Base-by-base conservation (phyloP, 2,329 filamentous ascomycete genomes). In the Calonectria pauciramosa region DNA sequence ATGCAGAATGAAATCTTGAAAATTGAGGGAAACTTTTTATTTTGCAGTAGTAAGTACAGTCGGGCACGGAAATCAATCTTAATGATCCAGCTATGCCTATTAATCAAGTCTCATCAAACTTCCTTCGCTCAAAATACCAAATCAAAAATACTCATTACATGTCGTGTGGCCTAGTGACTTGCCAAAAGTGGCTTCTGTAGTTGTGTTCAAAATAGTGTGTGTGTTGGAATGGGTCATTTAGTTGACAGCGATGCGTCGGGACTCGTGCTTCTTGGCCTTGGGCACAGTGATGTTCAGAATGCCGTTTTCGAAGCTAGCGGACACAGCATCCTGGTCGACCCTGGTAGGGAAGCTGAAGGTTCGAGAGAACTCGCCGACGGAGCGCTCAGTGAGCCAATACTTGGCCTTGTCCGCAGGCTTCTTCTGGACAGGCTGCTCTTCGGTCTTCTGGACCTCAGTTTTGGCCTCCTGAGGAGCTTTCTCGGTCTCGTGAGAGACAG, bases 351-450 rank as follows among this genome's bases (percentile, higher is more conserved):
- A 95, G 83, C 87, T 90, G 86, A 95, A 95, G 72, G 88, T 90
- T 76, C 93, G 90, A 64, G 90, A 88, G 86, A 95, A 95, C 78
- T 92, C 89, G 82, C 93, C 93, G 72, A 93, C 86, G 74, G 88
- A 90, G 79, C 92, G 91, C 86, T 94, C 93, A 41, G 88, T 88
- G 75, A 93, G 87, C 94, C 94, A 96, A 89, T 93, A 96, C 85
- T 91, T 93, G 79, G 87, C 84, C 54, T 86, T 85, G 74, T 88
- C 85, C 63, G 79, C 80, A 5, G 83, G 79, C 76, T 85, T 83
- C 72, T 82, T 81, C 75, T 81, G 68, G 44, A 80, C 75, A 30
- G 73, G 71, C 72, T 80, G 77, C 44, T 82, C 76, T 18, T 79
- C 74, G 36, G 73, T 60, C 56, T 41, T 36, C 18, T 52, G 65